phyloP scores from a whole-genome alignment of 192 early-diverging fungal genomes.

The Linnemannia hyalina region DNA sequence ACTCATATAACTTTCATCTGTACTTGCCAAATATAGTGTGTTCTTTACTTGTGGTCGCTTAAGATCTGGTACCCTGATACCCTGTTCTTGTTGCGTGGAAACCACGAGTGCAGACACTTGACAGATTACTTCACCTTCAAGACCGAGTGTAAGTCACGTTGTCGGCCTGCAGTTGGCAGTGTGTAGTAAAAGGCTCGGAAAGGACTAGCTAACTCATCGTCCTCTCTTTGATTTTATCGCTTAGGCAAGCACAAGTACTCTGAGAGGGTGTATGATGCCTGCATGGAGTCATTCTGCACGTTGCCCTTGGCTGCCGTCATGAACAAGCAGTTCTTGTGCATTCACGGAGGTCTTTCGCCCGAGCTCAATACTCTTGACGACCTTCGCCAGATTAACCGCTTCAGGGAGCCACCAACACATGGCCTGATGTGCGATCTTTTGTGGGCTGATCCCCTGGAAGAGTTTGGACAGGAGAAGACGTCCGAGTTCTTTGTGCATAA shows the following conservation, averaged over 20 bases:
- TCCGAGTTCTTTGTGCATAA: constrained; percentile 94
- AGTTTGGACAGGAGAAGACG: constrained; percentile 95
- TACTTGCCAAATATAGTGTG: constrained; percentile 69
- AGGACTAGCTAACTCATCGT: neutral
- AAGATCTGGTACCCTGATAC: constrained; percentile 93
- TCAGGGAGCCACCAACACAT: constrained; percentile 93
- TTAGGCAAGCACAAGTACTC: constrained; percentile 95
- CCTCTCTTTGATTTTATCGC: neutral
- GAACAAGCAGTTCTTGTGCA: constrained; percentile 96
- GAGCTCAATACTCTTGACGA: constrained; percentile 94
- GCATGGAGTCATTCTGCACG: constrained; percentile 91
- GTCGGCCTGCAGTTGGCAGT: neutral
- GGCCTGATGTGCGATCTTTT: constrained; percentile 96
- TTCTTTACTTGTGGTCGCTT: constrained; percentile 90
- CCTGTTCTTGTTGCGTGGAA: constrained; percentile 92
- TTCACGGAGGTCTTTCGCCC: constrained; percentile 96
- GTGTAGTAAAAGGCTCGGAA: too few relatives aligned
- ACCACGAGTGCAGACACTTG: constrained; percentile 97
- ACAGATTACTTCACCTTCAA: constrained; percentile 99
- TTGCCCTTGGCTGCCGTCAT: constrained; percentile 94
- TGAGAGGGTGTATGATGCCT: constrained; percentile 91
- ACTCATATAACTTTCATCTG: neutral
- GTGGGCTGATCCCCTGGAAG: constrained; percentile 96
- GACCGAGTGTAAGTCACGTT: constrained; percentile 85
- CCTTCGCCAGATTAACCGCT: constrained; percentile 90